Conservation (phyloP, 2,329 filamentous ascomycete genomes). For the Penicillium brasilianum region DNA sequence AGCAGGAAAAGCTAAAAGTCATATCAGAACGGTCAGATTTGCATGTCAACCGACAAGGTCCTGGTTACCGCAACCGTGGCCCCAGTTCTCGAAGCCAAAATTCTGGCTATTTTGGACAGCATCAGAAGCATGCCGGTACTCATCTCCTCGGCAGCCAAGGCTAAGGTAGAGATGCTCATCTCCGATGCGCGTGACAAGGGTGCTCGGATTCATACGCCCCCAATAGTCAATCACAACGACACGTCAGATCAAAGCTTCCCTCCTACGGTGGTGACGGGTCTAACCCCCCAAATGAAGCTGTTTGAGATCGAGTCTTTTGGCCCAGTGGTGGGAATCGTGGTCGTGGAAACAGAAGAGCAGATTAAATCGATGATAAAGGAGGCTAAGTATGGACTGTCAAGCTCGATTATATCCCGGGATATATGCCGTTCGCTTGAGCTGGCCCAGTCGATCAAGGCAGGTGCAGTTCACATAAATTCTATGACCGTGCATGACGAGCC, state of each 20-base stretch:
- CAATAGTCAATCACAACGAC: background rate
- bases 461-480: slow-evolving; percentile 69
- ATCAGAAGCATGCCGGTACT: background rate
- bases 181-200: slow-evolving; percentile 36
- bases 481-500: slow-evolving; percentile 70
- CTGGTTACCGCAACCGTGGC: slow-evolving; percentile 1
- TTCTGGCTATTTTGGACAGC: background rate
- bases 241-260: slow-evolving; percentile 39
- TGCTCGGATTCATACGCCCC: slow-evolving; percentile 44
- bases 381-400: slow-evolving; percentile 46
- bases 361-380: slow-evolving; percentile 48
- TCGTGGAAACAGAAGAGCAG: slow-evolving; percentile 51
- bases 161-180: background rate
- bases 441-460: background rate
- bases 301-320: slow-evolving; percentile 75
- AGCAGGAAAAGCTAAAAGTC: slow-evolving; percentile 32
- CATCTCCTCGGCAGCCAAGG: background rate
- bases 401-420: slow-evolving; percentile 53
- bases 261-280: slow-evolving; percentile 28
- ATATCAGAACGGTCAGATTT: slow-evolving; percentile 10
- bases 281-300: slow-evolving; percentile 70
- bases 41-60: slow-evolving; percentile 16
- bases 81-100: background rate
- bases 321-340: slow-evolving; percentile 68
- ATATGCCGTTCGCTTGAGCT: background rate